Evolutionary conservation across 2,329 filamentous ascomycete genomes (phyloP).

Genomic region (Periconia macrospinosa): DNA sequence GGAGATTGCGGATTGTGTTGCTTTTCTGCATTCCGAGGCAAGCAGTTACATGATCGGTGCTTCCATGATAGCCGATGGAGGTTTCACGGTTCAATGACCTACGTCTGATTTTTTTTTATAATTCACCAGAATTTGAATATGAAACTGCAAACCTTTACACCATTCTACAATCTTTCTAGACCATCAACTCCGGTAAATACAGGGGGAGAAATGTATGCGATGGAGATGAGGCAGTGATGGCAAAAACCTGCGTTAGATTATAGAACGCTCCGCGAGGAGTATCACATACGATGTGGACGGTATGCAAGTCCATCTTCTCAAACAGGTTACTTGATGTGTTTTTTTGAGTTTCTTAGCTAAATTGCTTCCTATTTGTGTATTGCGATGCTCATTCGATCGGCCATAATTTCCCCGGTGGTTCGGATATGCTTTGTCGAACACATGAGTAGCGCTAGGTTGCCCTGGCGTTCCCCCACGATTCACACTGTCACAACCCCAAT

Average conservation of each 20-base stretch:
- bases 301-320: too few species aligned
- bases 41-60: slow-evolving; percentile 71
- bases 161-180: too few species aligned
- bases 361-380: not conserved
- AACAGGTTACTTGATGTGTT: too few species aligned
- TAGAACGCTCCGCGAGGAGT: too few species aligned
- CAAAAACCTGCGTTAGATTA: too few species aligned
- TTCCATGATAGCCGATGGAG: slow-evolving; percentile 67
- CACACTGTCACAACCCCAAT: slow-evolving; percentile 2
- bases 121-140: not conserved
- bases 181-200: too few species aligned
- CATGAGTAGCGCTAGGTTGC: not conserved
- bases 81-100: slow-evolving; percentile 26
- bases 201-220: too few species aligned
- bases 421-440: slow-evolving; percentile 21
- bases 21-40: slow-evolving; percentile 72
- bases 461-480: slow-evolving; percentile 10
- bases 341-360: not conserved
- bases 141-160: too few species aligned
- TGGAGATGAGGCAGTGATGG: too few species aligned
- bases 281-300: too few species aligned
- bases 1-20: slow-evolving; percentile 71
- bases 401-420: not conserved
- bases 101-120: not conserved
- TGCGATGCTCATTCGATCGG: not conserved